Conservation (phyloP, 345 rosid genomes). For the Raphanus raphanistrum region DNA sequence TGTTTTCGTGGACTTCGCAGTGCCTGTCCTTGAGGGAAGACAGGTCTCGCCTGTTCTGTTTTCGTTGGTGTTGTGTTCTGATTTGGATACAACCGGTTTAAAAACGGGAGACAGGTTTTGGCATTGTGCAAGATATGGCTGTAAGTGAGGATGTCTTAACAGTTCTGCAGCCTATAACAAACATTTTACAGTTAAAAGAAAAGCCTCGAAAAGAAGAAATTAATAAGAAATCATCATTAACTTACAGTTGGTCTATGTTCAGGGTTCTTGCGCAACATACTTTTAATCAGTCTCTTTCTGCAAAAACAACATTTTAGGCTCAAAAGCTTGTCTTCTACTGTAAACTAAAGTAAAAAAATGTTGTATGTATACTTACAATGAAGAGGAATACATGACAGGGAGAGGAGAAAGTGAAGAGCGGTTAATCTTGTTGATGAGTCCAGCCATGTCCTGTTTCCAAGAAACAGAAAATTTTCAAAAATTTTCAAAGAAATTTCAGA, state of each 20-base stretch:
- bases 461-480: neutral
- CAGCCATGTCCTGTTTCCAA: slow-evolving; percentile 79
- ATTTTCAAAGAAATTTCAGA: neutral
- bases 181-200: neutral
- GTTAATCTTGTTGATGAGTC: slow-evolving; percentile 90
- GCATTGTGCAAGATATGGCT: slow-evolving; percentile 74
- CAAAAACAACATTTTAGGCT: slow-evolving; percentile 6
- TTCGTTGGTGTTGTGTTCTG: slow-evolving; percentile 52
- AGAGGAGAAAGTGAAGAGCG: slow-evolving; percentile 89
- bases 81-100: slow-evolving; percentile 73
- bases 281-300: slow-evolving; percentile 93
- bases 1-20: slow-evolving; percentile 18
- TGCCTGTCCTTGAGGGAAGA: slow-evolving; percentile 34
- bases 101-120: slow-evolving; percentile 63
- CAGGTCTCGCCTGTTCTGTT: slow-evolving; percentile 53
- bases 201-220: neutral
- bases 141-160: slow-evolving; percentile 87
- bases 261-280: slow-evolving; percentile 81
- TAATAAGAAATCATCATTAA: slow-evolving; percentile 15
- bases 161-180: slow-evolving; percentile 81
- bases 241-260: slow-evolving; percentile 86
- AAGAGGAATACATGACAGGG: slow-evolving; percentile 83
- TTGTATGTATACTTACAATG: slow-evolving; percentile 58
- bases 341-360: neutral
- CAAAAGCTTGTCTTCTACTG: neutral